phyloP scores from a whole-genome alignment of 2,329 filamentous ascomycete species.

The Drechslera avenae region DNA sequence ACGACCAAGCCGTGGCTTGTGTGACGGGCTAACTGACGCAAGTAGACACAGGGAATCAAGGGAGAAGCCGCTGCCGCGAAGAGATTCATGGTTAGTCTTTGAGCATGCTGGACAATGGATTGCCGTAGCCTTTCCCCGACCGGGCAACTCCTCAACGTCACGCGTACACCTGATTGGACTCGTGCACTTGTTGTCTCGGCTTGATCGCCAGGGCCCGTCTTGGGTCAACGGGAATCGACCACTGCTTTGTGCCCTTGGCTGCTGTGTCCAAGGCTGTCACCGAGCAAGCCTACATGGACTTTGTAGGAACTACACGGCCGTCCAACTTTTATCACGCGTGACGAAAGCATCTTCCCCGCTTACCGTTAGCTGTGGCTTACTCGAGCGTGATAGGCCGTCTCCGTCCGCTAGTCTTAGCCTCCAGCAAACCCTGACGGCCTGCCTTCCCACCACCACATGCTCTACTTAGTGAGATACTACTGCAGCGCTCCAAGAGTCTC shows the following conservation, averaged over 20 bases:
- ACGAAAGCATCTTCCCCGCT: slow-evolving; percentile 9
- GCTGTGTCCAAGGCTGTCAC: slow-evolving; percentile 9
- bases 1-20: slow-evolving; percentile 33
- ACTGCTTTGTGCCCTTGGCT: slow-evolving; percentile 9
- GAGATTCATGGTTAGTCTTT: slow-evolving; percentile 13
- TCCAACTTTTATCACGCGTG: slow-evolving; percentile 4
- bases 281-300: background rate
- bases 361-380: slow-evolving; percentile 11
- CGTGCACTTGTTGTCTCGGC: slow-evolving; percentile 1
- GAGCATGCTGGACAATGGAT: slow-evolving; percentile 23
- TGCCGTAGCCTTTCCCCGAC: slow-evolving; percentile 32
- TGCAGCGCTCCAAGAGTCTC: slow-evolving; percentile 36
- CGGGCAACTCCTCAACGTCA: slow-evolving; percentile 37
- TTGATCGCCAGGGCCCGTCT: slow-evolving; percentile 33
- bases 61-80: slow-evolving; percentile 21
- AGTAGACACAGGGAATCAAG: slow-evolving; percentile 16
- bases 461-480: slow-evolving; percentile 31
- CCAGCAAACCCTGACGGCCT: slow-evolving; percentile 19
- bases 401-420: slow-evolving; percentile 15
- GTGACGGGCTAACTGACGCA: slow-evolving; percentile 29
- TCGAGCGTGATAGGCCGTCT: slow-evolving; percentile 22
- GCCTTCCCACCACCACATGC: slow-evolving; percentile 28
- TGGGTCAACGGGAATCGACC: slow-evolving; percentile 16
- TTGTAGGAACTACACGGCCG: slow-evolving; percentile 5
- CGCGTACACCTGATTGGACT: slow-evolving; percentile 32